phyloP scores from a whole-genome alignment of 306 rosid genomes.

The Gleditsia sinensis region DNA sequence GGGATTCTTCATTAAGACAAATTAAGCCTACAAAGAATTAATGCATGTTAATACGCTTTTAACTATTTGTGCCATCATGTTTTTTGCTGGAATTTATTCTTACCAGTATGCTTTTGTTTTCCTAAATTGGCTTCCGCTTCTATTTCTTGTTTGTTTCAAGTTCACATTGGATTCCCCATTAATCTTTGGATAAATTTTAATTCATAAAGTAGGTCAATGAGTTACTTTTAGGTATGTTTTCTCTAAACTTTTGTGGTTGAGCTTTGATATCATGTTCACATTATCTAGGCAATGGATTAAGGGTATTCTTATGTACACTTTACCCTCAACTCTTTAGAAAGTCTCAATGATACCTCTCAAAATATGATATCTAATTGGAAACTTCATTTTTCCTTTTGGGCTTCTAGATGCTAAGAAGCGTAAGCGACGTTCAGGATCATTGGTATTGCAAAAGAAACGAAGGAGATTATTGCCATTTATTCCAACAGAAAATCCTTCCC shows the following conservation, averaged over 20 bases:
- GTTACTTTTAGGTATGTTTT: not conserved
- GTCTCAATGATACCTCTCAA: not conserved
- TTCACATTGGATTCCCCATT: constrained; percentile 2
- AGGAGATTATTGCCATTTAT: constrained; percentile 68
- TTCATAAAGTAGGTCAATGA: constrained; percentile 20
- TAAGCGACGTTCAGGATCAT: constrained; percentile 55
- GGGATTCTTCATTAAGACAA: constrained; percentile 24
- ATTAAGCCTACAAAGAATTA: constrained; percentile 13
- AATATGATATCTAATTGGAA: constrained; percentile 2
- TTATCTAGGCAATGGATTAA: not conserved
- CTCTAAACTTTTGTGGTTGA: not conserved
- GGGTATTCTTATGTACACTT: not conserved
- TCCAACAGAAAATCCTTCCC: constrained; percentile 64
- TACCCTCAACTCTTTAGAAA: constrained; percentile 20
- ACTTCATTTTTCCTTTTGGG: constrained; percentile 29
- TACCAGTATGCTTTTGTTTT: constrained; percentile 9
- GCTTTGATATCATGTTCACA: constrained; percentile 15
- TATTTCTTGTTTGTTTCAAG: constrained; percentile 19
- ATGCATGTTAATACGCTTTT: constrained; percentile 14
- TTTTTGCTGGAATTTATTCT: constrained; percentile 22
- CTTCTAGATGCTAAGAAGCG: constrained; percentile 68
- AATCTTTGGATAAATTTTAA: constrained; percentile 22
- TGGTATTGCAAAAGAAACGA: constrained; percentile 69
- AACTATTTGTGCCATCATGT: not conserved
- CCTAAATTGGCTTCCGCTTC: constrained; percentile 5